These are phyloP conservation scores for Liquidambar formosana DNA, from an alignment of 164 flowering plant genomes.

Conservation along the genomic window DNA sequence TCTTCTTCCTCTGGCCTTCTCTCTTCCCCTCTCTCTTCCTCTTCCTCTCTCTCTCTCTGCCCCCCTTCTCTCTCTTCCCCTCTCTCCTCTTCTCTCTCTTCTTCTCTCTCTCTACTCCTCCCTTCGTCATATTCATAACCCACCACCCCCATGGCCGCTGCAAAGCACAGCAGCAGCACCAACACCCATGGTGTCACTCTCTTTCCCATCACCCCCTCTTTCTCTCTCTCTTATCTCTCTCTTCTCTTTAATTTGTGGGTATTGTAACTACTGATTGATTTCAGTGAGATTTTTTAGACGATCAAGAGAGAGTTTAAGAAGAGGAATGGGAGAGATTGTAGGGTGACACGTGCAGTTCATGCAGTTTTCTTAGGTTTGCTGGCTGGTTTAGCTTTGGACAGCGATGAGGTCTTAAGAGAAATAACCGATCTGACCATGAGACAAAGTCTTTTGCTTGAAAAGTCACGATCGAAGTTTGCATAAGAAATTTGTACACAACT, in stretches of 20 bases:
- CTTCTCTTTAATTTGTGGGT: background rate
- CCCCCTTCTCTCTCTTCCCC: conserved; percentile 18
- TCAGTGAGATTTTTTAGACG: background rate
- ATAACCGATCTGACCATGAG: conserved; percentile 3
- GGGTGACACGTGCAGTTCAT: conserved; percentile 35
- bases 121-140: background rate
- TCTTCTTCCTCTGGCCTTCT: conserved; percentile 7
- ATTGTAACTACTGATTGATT: background rate
- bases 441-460: conserved; percentile 18
- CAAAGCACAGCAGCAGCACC: conserved; percentile 20
- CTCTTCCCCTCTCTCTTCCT: conserved; percentile 12
- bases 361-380: conserved; percentile 33
- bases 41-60: conserved; percentile 9
- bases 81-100: conserved; percentile 14
- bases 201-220: conserved; percentile 9
- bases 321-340: conserved; percentile 6
- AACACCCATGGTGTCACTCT: conserved; percentile 13
- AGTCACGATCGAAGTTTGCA: background rate
- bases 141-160: conserved; percentile 12
- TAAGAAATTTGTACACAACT: background rate
- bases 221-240: background rate
- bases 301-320: conserved; percentile 14
- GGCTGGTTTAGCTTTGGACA: conserved; percentile 36
- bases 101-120: conserved; percentile 13
- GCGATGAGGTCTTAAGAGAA: conserved; percentile 9